Evolutionary conservation across 148 eudicot genomes (phyloP), one percentile per base, ranked within the genome.

Genomic region (Hydrangea macrophylla): DNA sequence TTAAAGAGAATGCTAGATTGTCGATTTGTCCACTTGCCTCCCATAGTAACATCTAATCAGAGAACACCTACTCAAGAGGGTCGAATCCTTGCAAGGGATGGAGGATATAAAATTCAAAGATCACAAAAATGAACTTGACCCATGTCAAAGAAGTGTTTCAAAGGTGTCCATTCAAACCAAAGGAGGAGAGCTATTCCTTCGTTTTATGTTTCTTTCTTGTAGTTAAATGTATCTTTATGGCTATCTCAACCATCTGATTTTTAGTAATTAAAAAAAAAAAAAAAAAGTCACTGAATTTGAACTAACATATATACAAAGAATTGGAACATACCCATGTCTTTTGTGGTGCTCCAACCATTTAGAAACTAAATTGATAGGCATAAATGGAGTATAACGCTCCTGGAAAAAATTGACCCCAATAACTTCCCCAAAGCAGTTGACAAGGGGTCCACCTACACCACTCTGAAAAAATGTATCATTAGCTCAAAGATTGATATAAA

Each of bases 361-460:
- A n/a, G 11, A 18, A 58, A 17, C 39, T 58, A 58, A 27, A 23
- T 30, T 58, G 61, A 30, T 28, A 3, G 62, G 62, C 8, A 58
- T 35, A 58, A 58, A 58, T 20, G 62, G 62, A 13, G 37, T 30
- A 30, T 22, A 31, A 6, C 0, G 7, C 31, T 0, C 5, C 28
- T 31, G 22, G 3, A 27, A 58, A 58, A 58, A 58, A 58, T 58
- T 58, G 12, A 30, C 62, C 9, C 62, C 62, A 6, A 23, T 27
- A 15, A 27, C 22, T n/a, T n/a, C n/a, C n/a, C n/a, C n/a, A n/a
- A n/a, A n/a, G n/a, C n/a, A n/a, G n/a, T n/a, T n/a, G n/a, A 58
- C n/a, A 31, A 58, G 39, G 33, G 60, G 23, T 57, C 60, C 60
- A 26, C 60, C 60, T 7, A 57, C 28, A 57, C 60, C 60, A 17